phyloP scores from a whole-genome alignment of 2,329 filamentous ascomycete species.

The Aspergillus brasiliensis region DNA sequence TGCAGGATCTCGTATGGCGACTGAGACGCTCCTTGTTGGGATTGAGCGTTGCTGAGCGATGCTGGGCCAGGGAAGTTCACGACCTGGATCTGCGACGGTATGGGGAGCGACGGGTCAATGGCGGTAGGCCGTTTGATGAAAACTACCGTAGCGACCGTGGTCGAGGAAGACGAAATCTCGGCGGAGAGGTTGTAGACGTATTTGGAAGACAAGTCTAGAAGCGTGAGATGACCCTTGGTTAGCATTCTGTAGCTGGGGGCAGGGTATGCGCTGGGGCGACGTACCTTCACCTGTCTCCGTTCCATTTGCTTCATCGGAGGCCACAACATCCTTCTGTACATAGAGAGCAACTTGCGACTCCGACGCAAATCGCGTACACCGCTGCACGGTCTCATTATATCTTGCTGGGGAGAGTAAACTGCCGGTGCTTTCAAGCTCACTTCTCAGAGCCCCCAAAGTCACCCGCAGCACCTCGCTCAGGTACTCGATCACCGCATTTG shows the following conservation, averaged over 20 bases:
- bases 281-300: constrained; percentile 45
- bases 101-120: constrained; percentile 78
- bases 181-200: constrained; percentile 80
- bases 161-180: constrained; percentile 73
- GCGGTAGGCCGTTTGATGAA: constrained; percentile 87
- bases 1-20: constrained; percentile 93
- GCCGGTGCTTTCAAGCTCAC: constrained; percentile 77
- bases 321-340: constrained; percentile 74
- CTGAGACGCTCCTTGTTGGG: constrained; percentile 70
- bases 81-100: constrained; percentile 87
- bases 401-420: constrained; percentile 77
- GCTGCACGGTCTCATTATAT: constrained; percentile 77
- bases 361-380: constrained; percentile 85
- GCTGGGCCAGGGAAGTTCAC: constrained; percentile 86
- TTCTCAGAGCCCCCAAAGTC: constrained; percentile 71
- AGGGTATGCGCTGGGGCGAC: constrained; percentile 14
- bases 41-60: constrained; percentile 65
- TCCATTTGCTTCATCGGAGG: constrained; percentile 52
- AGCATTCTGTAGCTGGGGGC: background rate
- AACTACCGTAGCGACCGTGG: constrained; percentile 83
- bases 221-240: background rate
- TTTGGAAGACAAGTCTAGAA: constrained; percentile 33
- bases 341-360: constrained; percentile 88
- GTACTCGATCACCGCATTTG: constrained; percentile 71
- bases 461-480: constrained; percentile 70